Conservation (phyloP, 371 early-diverging fungal genomes). For the Mucor indicus region DNA sequence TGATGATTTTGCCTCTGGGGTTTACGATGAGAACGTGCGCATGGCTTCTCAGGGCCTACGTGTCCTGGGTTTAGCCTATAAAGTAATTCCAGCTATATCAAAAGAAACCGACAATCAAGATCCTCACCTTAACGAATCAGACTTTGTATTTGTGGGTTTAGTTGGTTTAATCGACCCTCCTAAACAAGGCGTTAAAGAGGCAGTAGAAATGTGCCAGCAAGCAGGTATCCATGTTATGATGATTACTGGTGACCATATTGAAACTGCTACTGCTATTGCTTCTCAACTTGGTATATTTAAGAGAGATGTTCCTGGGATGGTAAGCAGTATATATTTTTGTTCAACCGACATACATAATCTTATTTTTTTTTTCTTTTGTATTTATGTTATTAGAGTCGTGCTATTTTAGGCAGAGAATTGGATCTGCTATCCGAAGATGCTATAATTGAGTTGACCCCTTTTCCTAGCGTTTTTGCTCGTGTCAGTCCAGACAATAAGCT, state of each 20-base stretch:
- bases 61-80: conserved; percentile 43
- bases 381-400: conserved; percentile 50
- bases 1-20: conserved; percentile 60
- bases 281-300: conserved; percentile 85
- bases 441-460: conserved; percentile 72
- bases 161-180: conserved; percentile 94
- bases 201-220: conserved; percentile 79
- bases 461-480: conserved; percentile 93
- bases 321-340: conserved; percentile 14
- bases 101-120: background rate
- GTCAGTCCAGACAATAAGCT: conserved; percentile 96
- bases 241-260: conserved; percentile 92
- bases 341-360: background rate
- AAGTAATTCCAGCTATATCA: conserved; percentile 33
- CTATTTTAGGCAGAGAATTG: conserved; percentile 85
- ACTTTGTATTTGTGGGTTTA: conserved; percentile 82
- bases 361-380: background rate
- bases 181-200: conserved; percentile 68
- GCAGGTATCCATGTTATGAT: conserved; percentile 93
- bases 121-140: conserved; percentile 47
- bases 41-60: conserved; percentile 88
- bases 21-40: conserved; percentile 65
- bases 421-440: conserved; percentile 84
- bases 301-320: conserved; percentile 37
- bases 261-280: conserved; percentile 89